phyloP scores from a whole-genome alignment of 1,284 basidiomycete genomes.

The Apiotrichum veenhuisii region DNA sequence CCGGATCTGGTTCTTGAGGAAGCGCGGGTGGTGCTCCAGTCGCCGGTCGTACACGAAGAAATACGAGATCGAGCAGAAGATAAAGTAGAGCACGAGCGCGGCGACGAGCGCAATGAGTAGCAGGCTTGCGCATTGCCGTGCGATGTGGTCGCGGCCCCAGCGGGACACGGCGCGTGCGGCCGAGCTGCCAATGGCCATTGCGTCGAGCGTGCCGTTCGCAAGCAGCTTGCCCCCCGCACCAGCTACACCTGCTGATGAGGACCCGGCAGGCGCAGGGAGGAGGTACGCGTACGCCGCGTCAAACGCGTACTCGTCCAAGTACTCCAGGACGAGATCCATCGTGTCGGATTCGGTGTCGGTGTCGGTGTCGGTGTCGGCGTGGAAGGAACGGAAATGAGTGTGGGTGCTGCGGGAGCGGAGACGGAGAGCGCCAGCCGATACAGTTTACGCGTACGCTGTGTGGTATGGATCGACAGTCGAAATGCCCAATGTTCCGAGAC shows the following conservation, averaged over 20 bases:
- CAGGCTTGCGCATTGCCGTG: slow-evolving; percentile 75
- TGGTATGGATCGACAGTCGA: too few relatives aligned
- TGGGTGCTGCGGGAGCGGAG: background rate
- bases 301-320: slow-evolving; percentile 70
- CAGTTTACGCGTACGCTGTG: too few relatives aligned
- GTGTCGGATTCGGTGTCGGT: slow-evolving; percentile 9
- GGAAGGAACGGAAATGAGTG: background rate
- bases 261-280: slow-evolving; percentile 59
- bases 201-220: slow-evolving; percentile 4
- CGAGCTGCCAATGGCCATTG: background rate
- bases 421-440: background rate
- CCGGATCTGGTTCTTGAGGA: slow-evolving; percentile 76
- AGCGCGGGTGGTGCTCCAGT: slow-evolving; percentile 92
- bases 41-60: slow-evolving; percentile 88
- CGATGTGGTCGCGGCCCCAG: slow-evolving; percentile 66
- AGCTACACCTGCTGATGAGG: slow-evolving; percentile 27
- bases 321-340: slow-evolving; percentile 77
- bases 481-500: too few relatives aligned
- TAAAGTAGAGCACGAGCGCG: slow-evolving; percentile 77
- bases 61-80: slow-evolving; percentile 80
- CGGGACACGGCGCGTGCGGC: slow-evolving; percentile 15
- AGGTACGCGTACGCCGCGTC: slow-evolving; percentile 73
- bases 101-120: slow-evolving; percentile 71
- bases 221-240: background rate
- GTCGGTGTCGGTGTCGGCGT: background rate